Evolutionary conservation across 2,329 filamentous ascomycete genomes (phyloP).

Genomic region (Clarireedia homoeocarpa): DNA sequence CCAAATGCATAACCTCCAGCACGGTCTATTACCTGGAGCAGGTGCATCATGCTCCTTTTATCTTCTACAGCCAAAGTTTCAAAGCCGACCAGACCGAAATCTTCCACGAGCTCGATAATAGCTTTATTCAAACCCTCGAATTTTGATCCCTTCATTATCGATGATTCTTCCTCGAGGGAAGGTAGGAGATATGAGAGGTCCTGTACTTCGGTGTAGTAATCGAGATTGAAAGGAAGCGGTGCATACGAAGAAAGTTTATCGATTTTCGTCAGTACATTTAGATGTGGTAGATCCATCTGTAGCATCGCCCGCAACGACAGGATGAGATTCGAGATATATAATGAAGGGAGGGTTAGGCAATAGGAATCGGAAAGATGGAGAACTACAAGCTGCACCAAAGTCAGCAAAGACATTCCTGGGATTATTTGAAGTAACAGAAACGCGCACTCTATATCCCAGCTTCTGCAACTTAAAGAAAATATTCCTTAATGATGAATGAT

Average conservation of each 20-base stretch:
- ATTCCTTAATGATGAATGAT: slow-evolving; percentile 84
- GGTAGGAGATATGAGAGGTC: slow-evolving; percentile 80
- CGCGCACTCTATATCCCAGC: slow-evolving; percentile 76
- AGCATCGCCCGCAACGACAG: slow-evolving; percentile 94
- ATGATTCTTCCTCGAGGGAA: slow-evolving; percentile 69
- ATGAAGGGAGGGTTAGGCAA: slow-evolving; percentile 82
- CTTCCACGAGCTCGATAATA: slow-evolving; percentile 78
- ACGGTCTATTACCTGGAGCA: slow-evolving; percentile 82
- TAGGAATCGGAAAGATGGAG: slow-evolving; percentile 92
- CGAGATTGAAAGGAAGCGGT: slow-evolving; percentile 85
- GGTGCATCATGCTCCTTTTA: slow-evolving; percentile 91
- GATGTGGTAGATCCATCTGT: slow-evolving; percentile 91
- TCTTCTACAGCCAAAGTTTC: slow-evolving; percentile 95
- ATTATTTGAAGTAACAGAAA: slow-evolving; percentile 13
- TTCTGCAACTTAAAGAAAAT: slow-evolving; percentile 90
- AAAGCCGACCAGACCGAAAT: slow-evolving; percentile 83
- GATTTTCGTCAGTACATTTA: slow-evolving; percentile 97
- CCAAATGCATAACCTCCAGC: slow-evolving; percentile 93
- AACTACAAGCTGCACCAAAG: slow-evolving; percentile 65
- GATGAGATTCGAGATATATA: slow-evolving; percentile 91
- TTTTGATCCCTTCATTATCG: slow-evolving; percentile 61
- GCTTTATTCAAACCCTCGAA: slow-evolving; percentile 81
- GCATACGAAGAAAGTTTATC: slow-evolving; percentile 85
- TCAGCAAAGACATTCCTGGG: slow-evolving; percentile 20
- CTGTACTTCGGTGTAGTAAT: slow-evolving; percentile 96